Percentiles rank a stretch among this genome's conserved stretches.
Conservation (phyloP, 768 basidiomycete genomes). For the Hericium erinaceus region DNA sequence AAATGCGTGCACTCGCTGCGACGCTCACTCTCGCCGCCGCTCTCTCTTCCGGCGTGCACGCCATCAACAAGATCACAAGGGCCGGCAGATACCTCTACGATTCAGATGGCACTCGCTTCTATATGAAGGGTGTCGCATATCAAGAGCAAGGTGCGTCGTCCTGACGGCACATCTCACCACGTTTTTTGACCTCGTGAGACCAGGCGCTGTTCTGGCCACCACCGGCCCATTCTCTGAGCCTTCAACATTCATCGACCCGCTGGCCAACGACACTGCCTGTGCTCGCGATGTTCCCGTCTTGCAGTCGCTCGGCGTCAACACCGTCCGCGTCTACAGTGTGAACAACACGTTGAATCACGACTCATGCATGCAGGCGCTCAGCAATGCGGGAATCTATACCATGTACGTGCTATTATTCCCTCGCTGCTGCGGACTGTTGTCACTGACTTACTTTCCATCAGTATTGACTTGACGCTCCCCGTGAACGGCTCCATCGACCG, state of each 20-base stretch:
- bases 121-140: constrained; percentile 82
- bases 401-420: constrained; percentile 45
- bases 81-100: constrained; percentile 76
- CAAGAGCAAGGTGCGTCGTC: constrained; percentile 59
- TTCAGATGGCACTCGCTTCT: constrained; percentile 68
- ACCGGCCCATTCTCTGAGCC: constrained; percentile 50
- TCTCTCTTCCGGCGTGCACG: background rate
- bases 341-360: constrained; percentile 80
- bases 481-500: constrained; percentile 82
- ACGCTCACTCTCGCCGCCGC: background rate
- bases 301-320: constrained; percentile 67
- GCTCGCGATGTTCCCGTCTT: constrained; percentile 73
- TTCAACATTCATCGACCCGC: constrained; percentile 70
- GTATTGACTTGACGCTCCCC: constrained; percentile 81
- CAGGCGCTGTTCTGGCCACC: background rate
- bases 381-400: constrained; percentile 76
- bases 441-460: constrained; percentile 23
- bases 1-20: background rate
- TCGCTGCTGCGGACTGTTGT: background rate
- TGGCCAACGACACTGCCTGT: constrained; percentile 60
- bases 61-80: constrained; percentile 37
- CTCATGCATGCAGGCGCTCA: constrained; percentile 72
- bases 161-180: no score
- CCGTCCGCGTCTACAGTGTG: constrained; percentile 82
- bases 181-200: background rate